These are phyloP conservation scores for Yamadazyma kitorensis DNA, from an alignment of 805 yeast genomes.

Conservation along the genomic window DNA sequence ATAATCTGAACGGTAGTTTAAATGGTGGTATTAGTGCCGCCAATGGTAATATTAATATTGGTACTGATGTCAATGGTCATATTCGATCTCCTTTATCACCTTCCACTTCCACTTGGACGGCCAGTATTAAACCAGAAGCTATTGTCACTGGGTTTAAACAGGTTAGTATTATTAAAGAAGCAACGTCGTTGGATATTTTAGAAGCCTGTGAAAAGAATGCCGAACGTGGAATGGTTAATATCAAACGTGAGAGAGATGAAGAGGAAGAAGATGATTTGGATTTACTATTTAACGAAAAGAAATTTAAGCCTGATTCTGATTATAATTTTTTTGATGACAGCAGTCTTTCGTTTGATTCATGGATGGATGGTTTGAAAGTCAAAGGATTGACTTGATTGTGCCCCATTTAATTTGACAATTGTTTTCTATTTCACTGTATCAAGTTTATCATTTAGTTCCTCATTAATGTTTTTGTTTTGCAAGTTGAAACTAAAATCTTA, in stretches of 20 bases:
- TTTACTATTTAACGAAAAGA: conserved; percentile 36
- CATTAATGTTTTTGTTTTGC: too few species aligned
- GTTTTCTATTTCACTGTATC: too few species aligned
- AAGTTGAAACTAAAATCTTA: conserved; percentile 3
- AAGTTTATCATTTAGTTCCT: too few species aligned
- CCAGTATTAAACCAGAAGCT: conserved; percentile 45
- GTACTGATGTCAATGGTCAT: background rate
- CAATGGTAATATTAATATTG: background rate
- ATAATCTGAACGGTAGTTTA: background rate
- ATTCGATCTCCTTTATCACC: conserved; percentile 41
- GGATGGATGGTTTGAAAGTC: conserved; percentile 9
- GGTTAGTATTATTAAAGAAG: conserved; percentile 35
- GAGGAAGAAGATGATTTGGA: conserved; percentile 33
- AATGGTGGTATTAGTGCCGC: background rate
- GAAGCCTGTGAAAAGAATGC: conserved; percentile 16
- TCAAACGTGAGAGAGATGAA: conserved; percentile 22
- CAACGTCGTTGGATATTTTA: conserved; percentile 24
- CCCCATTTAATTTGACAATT: too few species aligned
- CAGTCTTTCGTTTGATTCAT: conserved; percentile 10
- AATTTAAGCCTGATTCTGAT: conserved; percentile 21
- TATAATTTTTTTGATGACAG: conserved; percentile 18
- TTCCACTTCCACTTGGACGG: conserved; percentile 35
- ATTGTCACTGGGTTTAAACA: conserved; percentile 47
- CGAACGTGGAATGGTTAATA: conserved; percentile 2
- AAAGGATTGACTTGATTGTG: background rate